phyloP scores from a whole-genome alignment of 2,329 filamentous ascomycete genomes.

The Exserohilum rostratum region DNA sequence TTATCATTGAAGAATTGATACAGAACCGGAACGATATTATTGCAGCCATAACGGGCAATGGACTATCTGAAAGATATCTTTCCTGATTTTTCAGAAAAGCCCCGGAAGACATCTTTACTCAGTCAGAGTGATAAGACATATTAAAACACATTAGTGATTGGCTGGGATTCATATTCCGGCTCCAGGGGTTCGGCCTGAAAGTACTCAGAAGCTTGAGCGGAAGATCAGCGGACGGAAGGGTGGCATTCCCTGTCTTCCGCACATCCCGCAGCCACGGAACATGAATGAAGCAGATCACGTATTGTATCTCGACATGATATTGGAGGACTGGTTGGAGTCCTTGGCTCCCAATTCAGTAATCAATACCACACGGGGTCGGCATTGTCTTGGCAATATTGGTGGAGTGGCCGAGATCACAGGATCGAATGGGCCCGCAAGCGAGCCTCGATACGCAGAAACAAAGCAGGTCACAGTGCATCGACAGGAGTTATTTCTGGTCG shows the following conservation, averaged over 20 bases:
- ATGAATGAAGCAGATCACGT: not conserved
- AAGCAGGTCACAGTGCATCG: not conserved
- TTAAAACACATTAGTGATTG: no score
- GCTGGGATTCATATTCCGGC: no score
- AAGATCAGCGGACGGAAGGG: not conserved
- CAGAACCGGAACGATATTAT: no score
- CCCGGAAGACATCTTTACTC: not conserved
- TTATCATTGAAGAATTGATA: no score
- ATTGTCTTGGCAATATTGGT: not conserved
- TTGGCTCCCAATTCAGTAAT: not conserved
- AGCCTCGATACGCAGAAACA: no score
- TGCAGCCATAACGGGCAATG: no score
- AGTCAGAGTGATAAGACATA: not conserved
- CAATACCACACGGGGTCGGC: not conserved
- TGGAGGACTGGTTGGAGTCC: not conserved
- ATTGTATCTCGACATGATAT: not conserved
- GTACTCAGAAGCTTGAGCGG: not conserved
- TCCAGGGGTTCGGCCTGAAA: no score
- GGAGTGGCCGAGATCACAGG: not conserved
- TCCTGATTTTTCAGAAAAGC: not conserved
- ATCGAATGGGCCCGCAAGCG: no score
- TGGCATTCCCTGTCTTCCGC: not conserved
- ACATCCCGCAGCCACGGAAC: not conserved
- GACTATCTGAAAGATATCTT: no score
- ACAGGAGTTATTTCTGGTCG: not conserved